Base-by-base conservation (phyloP, 2,329 filamentous ascomycete species). In the Botrytis byssoidea region DNA sequence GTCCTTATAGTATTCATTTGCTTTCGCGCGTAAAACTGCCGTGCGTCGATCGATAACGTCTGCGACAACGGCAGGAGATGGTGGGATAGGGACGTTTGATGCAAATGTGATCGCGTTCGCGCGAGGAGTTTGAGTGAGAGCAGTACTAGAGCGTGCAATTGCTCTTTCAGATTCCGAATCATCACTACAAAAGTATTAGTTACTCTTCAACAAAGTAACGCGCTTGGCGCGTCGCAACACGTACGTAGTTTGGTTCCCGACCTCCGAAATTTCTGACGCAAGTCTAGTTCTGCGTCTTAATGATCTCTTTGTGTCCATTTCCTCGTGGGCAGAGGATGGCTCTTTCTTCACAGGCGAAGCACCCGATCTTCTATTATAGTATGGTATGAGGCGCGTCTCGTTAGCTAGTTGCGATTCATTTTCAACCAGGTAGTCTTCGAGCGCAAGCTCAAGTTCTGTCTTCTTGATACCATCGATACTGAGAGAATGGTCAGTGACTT, bases 1-100 rank as follows among this genome's bases (percentile, higher is more conserved):
- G 69, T 88, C 86, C 75, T 88, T 85, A 83, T 92, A 93, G 65
- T 90, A 83, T 59, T 89, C 87, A 57, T 86, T 84, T 77, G 92
- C 89, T 81, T 91, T 89, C 72, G 88, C 86, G 81, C 92, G 90
- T 74, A 96, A 83, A 25, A 88, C 88, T 63, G 90, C 81, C 14
- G 91, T 89, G 75, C 88, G 90, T 79, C 88, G 90, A 83, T 96
- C 94, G 81, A 97, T 90, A 76, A 89, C 90, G 77, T 91, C 86
- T 57, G 91, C 92, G 51, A 97, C 90, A 75, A 92, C 90, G 59
- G 92, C 91, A 9, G 94, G 94, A 2, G 93, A 94, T 14, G 93
- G 90, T 35, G 93, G 93, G 70, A 97, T 86, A n/a, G 91, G 88
- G 70, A 94, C 88, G 79, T 89, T 90, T 74, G 78, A 85, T 82